Percentiles rank a stretch among this genome's conserved stretches.
These are phyloP conservation scores for Rhizoclosmatium sp. DNA, from an alignment of 192 early-diverging fungal genomes.

Conservation along the genomic window DNA sequence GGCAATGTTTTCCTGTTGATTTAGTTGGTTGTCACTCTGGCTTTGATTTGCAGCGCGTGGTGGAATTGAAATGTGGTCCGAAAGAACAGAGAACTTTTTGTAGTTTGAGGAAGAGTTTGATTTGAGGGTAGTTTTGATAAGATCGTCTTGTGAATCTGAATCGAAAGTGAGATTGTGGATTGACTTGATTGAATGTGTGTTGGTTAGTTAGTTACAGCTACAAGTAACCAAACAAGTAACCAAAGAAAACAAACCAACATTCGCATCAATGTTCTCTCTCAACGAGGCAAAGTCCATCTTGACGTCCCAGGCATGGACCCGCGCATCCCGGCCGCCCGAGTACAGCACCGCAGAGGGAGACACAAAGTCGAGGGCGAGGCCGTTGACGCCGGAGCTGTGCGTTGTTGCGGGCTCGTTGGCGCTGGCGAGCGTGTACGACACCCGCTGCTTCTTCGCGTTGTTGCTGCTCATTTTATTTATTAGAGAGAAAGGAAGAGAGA, in stretches of 20 bases:
- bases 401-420: constrained; percentile 7
- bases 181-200: too few species aligned
- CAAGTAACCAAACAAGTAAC: too few species aligned
- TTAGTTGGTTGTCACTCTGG: too few species aligned
- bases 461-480: background rate
- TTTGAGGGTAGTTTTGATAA: constrained; percentile 26
- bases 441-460: constrained; percentile 5
- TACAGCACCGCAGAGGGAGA: constrained; percentile 70
- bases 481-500: too few species aligned
- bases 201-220: too few species aligned
- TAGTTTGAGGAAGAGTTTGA: background rate
- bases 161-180: too few species aligned
- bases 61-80: too few species aligned
- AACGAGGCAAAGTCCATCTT: constrained; percentile 54
- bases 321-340: constrained; percentile 88
- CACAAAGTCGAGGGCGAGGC: constrained; percentile 74
- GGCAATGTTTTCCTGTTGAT: too few species aligned
- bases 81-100: background rate
- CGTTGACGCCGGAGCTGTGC: constrained; percentile 75
- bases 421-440: constrained; percentile 48
- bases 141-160: constrained; percentile 34
- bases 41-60: too few species aligned
- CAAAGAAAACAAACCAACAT: too few species aligned
- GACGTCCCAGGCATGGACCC: constrained; percentile 87
- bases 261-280: background rate